phyloP scores from a whole-genome alignment of 2,329 filamentous ascomycete genomes.

The Penicillium sp. region DNA sequence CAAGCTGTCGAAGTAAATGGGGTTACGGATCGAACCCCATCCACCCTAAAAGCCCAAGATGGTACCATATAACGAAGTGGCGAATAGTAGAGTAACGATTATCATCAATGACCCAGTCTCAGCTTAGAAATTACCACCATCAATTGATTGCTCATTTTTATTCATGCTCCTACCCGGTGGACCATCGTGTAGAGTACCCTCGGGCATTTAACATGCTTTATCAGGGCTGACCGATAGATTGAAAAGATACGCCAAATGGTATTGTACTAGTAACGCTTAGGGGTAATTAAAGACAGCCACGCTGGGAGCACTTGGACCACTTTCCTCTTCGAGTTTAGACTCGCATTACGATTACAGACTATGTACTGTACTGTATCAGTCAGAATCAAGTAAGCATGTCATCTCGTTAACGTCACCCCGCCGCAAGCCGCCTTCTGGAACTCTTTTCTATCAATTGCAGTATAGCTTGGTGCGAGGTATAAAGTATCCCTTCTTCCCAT shows the following conservation, averaged over 20 bases:
- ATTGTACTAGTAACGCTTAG: too few species aligned
- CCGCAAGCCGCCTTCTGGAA: slow-evolving; percentile 4
- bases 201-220: slow-evolving; percentile 24
- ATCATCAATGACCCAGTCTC: slow-evolving; percentile 12
- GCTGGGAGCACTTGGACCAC: neutral
- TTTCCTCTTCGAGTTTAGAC: neutral
- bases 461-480: slow-evolving; percentile 9
- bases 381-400: slow-evolving; percentile 26
- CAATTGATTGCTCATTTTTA: slow-evolving; percentile 10
- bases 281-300: too few species aligned
- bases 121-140: slow-evolving; percentile 14
- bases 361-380: neutral
- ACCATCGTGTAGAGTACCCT: too few species aligned
- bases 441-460: slow-evolving; percentile 6
- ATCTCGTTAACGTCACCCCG: slow-evolving; percentile 21
- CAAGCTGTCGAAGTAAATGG: slow-evolving; percentile 59
- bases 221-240: slow-evolving; percentile 29
- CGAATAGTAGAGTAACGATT: slow-evolving; percentile 18
- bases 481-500: slow-evolving; percentile 24
- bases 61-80: slow-evolving; percentile 3
- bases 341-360: neutral
- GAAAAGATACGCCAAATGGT: too few species aligned
- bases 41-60: slow-evolving; percentile 1
- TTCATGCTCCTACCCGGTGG: neutral
- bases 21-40: neutral